These are phyloP conservation scores for Capsicum rhomboideum DNA, from an alignment of 257 asterid species.

Conservation along the genomic window DNA sequence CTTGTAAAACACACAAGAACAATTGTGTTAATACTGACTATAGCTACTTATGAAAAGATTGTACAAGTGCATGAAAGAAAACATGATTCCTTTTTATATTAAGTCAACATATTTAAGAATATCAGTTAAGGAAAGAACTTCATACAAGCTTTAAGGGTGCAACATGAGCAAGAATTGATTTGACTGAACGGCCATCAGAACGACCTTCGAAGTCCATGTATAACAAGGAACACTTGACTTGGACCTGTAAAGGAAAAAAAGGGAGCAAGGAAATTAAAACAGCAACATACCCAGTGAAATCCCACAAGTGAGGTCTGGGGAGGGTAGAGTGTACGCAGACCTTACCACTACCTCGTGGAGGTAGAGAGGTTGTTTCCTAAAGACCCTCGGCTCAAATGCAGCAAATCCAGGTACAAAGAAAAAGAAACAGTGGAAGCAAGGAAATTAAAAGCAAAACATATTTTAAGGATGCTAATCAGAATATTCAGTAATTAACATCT, in stretches of 20 bases:
- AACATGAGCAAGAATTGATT: conserved; percentile 88
- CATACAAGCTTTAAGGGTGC: conserved; percentile 93
- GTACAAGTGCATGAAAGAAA: not conserved
- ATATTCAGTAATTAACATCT: not conserved
- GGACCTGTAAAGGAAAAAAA: conserved; percentile 42
- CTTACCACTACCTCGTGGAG: no score
- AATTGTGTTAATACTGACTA: not conserved
- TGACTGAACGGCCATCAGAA: conserved; percentile 92
- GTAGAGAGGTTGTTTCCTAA: no score
- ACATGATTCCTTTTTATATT: not conserved
- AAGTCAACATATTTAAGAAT: not conserved
- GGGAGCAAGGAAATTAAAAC: not conserved
- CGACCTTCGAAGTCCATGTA: conserved; percentile 98
- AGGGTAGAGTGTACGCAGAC: no score
- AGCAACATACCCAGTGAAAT: not conserved
- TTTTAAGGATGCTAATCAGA: not conserved
- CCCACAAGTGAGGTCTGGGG: no score
- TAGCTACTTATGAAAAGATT: not conserved
- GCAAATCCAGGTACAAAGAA: no score
- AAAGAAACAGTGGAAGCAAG: not conserved
- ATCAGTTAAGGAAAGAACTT: conserved; percentile 5
- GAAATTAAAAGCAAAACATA: not conserved
- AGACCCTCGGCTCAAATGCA: no score
- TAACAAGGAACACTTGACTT: conserved; percentile 76
- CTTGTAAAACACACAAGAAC: not conserved